phyloP scores from a whole-genome alignment of 768 basidiomycete species.

The Rhizopogon vinicolor region DNA sequence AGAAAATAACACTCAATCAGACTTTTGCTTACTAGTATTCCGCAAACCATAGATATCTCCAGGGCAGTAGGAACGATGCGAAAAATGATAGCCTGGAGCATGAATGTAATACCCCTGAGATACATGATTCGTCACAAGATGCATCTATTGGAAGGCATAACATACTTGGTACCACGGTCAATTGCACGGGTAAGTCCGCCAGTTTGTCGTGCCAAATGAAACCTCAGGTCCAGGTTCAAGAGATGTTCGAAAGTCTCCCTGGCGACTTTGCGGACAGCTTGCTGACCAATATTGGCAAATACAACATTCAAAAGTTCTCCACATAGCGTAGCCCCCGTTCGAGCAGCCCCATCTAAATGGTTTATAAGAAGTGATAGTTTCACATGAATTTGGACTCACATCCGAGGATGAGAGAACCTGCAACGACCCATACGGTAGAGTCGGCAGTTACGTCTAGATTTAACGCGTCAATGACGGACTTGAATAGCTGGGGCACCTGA shows the following conservation, averaged over 20 bases:
- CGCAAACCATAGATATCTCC: conserved; percentile 95
- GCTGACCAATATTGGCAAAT: conserved; percentile 93
- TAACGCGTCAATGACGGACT: conserved; percentile 82
- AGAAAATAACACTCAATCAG: neutral
- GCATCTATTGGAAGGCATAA: neutral
- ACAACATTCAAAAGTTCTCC: conserved; percentile 92
- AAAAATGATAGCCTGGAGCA: conserved; percentile 89
- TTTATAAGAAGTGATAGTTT: neutral
- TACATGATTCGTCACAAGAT: neutral
- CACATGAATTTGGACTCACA: conserved; percentile 51
- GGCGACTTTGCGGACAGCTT: conserved; percentile 91
- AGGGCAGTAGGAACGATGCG: conserved; percentile 94
- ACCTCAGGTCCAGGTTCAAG: conserved; percentile 83
- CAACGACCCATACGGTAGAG: conserved; percentile 86
- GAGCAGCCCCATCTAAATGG: conserved; percentile 76
- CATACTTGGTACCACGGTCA: conserved; percentile 94
- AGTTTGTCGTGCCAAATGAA: conserved; percentile 91
- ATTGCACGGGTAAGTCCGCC: conserved; percentile 96
- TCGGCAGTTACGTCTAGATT: conserved; percentile 74
- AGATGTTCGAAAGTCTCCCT: conserved; percentile 95
- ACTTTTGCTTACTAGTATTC: conserved; percentile 70
- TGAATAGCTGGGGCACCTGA: conserved; percentile 97
- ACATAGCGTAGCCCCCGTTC: conserved; percentile 86
- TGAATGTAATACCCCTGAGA: conserved; percentile 89
- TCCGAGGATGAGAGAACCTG: conserved; percentile 84